Evolutionary conservation across 805 yeast genomes (phyloP).

Genomic region (Starmerella tilneyi): DNA sequence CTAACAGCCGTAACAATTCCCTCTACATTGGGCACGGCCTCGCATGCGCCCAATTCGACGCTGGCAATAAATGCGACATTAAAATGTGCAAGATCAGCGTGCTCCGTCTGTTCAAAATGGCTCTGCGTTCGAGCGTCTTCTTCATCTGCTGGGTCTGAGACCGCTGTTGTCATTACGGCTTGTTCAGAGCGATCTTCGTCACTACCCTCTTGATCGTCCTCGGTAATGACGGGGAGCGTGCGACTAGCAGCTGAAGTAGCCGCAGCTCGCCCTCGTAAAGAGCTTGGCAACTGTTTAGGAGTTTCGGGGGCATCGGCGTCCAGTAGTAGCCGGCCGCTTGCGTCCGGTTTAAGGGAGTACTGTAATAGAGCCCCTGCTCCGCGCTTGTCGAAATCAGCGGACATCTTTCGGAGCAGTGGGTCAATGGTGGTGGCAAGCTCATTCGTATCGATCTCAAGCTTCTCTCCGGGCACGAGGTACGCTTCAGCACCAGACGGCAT

Average conservation of each 20-base stretch:
- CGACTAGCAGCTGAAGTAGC: background rate
- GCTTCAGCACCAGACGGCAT: constrained; percentile 12
- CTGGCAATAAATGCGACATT: constrained; percentile 25
- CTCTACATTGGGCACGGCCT: constrained; percentile 16
- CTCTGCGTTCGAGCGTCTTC: background rate
- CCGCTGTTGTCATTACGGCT: too few species aligned
- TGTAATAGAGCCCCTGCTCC: constrained; percentile 38
- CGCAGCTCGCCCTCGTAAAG: background rate
- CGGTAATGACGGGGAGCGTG: constrained; percentile 9
- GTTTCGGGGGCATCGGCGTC: constrained; percentile 44
- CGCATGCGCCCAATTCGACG: constrained; percentile 20
- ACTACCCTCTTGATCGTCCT: constrained; percentile 16
- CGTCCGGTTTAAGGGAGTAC: constrained; percentile 41
- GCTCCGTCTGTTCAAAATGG: background rate
- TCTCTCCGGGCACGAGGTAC: constrained; percentile 25
- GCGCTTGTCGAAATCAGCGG: constrained; percentile 40
- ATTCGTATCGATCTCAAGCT: constrained; percentile 28
- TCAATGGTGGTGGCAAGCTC: constrained; percentile 35
- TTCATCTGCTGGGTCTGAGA: too few species aligned
- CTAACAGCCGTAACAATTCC: constrained; percentile 15
- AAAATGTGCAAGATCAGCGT: constrained; percentile 14
- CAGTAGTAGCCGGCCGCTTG: constrained; percentile 53
- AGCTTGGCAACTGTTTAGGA: background rate
- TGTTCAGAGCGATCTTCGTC: too few species aligned
- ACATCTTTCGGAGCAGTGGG: constrained; percentile 36